Base-by-base conservation (phyloP, 176 grass and related monocot genomes). In the Chloris gayana region DNA sequence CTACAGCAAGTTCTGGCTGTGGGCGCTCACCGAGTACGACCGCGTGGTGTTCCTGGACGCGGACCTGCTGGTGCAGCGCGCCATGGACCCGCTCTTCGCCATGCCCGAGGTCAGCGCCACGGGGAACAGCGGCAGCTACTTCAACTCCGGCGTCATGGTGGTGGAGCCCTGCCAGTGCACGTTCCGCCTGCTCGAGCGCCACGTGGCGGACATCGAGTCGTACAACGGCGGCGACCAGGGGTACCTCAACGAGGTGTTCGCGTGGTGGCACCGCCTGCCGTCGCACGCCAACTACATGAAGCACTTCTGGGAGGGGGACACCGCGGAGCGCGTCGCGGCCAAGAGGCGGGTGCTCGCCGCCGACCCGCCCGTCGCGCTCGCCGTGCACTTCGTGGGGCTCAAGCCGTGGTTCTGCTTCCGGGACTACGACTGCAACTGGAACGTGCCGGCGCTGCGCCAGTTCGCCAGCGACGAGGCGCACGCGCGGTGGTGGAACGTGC, bases 391-490 rank as follows among this genome's bases (percentile, higher is more conserved):
- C 57, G 85, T 91, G 0, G 89, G 89, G 0, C 51, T 91, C 44
- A 91, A 91, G 69, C 89, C 89, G 0, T 91, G 89, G 89, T 77
- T 91, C 74, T 91, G 89, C 82, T 91, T 84, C 80, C 34, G 81
- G 2, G 85, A 91, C 86, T 91, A 91, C 81, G 89, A 91, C 81
- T 91, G 89, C 82, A 91, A 91, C 80, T 91, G 89, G 89, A 88
- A 91, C 76, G 69, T 77, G 44, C 44, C 64, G 5, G 74, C 49
- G 75, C 77, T 87, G 65, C 58, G 82, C 8, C 82, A 88, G 84
- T 91, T 91, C 85, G 89, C 89, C 18, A 87, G 85, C 79, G 88
- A 90, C 37, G 88, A 87, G 77, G 88, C 78, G 74, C 88, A 90
- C 83, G 74, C 80, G 30, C 51, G 88, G 18, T 90, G 88, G 88